Base-by-base conservation (phyloP, 129 eudicot species). In the Chrysanthemum seticuspe region DNA sequence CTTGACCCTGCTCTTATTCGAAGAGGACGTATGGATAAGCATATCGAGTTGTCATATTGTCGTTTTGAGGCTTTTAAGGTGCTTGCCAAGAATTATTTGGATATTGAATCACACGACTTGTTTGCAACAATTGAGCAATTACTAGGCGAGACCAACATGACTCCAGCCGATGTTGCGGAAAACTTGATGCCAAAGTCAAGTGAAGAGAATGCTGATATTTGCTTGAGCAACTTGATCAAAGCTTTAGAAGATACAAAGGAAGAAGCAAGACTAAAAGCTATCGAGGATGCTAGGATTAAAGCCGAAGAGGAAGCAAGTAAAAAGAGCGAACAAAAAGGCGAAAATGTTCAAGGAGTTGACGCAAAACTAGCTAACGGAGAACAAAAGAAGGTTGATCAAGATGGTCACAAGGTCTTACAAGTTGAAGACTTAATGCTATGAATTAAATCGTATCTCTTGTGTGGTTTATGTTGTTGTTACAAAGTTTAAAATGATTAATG, bases 141-240 rank as follows among this genome's bases (percentile, higher is more conserved):
- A 53, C 21, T 84, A 52, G 76, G 25, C 59, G 79, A 74, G 54
- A 78, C 76, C 18, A 81, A 84, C 23, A 77, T 84, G 69, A 74
- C 85, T 18, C 88, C 88, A 1, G 88, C 88, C 5, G 88, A 84
- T 75, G 83, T 84, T 51, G 88, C 88, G 0, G 88, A 84, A 72
- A 84, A 74, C 70, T 70, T 84, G 85, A 74, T 84, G 85, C 81
- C 88, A 14, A 84, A 81, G 53, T 74, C 75, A 27, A n/a, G 69
- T 4, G 81, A 77, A 10, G 88, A 85, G 51, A 71, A 71, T 74
- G 82, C 49, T 15, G 83, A 74, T 1, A 60, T 21, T 44, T 70
- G 86, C 44, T 71, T 85, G 69, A 59, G 36, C 34, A 78, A 72
- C 13, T 34, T 85, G 79, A 70, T 85, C 9, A 75, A 78, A 31